phyloP scores from a whole-genome alignment of 176 grass and related monocot genomes.

The Coix lacrymajobi region DNA sequence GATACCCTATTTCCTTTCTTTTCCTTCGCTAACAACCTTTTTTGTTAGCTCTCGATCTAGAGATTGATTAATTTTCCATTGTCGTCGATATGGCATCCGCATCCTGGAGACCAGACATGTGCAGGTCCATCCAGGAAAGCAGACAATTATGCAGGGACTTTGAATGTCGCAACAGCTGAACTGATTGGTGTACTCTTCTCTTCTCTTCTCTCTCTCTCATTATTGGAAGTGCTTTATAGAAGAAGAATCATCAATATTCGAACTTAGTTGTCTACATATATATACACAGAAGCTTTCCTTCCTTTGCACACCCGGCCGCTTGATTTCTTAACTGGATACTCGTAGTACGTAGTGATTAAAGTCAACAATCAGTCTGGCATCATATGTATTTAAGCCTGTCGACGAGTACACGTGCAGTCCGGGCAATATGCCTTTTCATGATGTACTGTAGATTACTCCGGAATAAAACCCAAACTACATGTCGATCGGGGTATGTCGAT shows the following conservation, averaged over 20 bases:
- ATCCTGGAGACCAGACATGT: not conserved
- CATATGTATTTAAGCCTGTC: not conserved
- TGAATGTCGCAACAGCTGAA: not conserved
- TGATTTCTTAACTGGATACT: not conserved
- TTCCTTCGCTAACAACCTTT: not conserved
- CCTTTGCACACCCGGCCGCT: not conserved
- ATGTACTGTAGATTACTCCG: not conserved
- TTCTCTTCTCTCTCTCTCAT: not conserved
- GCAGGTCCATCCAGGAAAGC: not conserved
- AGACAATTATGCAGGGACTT: not conserved
- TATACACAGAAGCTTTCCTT: not conserved
- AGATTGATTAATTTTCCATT: not conserved
- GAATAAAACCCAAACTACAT: not conserved
- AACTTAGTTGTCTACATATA: not conserved
- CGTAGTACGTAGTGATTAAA: not conserved
- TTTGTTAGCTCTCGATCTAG: not conserved
- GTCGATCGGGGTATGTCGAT: not conserved
- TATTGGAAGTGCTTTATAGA: not conserved
- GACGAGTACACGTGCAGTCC: not conserved
- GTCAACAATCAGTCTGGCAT: not conserved
- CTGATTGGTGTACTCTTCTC: not conserved
- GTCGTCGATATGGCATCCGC: not conserved
- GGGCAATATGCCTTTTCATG: not conserved
- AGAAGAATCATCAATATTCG: not conserved
- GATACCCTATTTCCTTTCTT: not conserved